phyloP scores from a whole-genome alignment of 2,329 filamentous ascomycete species.

The Eutypella sp. region DNA sequence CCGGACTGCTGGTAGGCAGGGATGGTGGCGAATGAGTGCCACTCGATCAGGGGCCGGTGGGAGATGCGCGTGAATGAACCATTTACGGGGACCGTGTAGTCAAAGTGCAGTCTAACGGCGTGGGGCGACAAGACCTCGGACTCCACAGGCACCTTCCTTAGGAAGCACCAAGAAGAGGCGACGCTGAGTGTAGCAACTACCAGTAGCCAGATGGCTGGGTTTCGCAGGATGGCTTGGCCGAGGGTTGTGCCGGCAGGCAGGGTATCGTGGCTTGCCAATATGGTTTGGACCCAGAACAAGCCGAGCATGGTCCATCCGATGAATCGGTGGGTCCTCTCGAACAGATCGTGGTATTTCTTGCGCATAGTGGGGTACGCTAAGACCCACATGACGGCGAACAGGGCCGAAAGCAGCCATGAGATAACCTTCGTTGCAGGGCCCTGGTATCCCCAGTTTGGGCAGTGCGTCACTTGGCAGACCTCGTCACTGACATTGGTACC shows the following conservation, averaged over 20 bases:
- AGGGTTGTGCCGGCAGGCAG: constrained; percentile 21
- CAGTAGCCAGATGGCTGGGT: constrained; percentile 61
- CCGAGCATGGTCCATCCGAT: constrained; percentile 63
- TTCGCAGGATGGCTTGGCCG: constrained; percentile 32
- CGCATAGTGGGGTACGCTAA: constrained; percentile 61
- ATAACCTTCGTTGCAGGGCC: constrained; percentile 42
- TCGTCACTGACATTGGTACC: constrained; percentile 19
- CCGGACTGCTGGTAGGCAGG: constrained; percentile 42
- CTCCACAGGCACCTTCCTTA: constrained; percentile 62
- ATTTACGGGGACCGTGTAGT: constrained; percentile 54
- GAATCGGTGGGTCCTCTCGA: constrained; percentile 68
- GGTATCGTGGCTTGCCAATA: constrained; percentile 48
- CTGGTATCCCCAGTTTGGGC: constrained; percentile 12
- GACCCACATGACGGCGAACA: constrained; percentile 54
- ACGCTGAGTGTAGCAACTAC: constrained; percentile 59
- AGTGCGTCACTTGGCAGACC: constrained; percentile 5
- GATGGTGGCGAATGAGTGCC: constrained; percentile 73
- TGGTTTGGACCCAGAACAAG: constrained; percentile 60
- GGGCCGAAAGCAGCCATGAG: constrained; percentile 50
- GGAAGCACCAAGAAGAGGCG: constrained; percentile 66
- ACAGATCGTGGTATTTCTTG: constrained; percentile 45
- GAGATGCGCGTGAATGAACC: constrained; percentile 57
- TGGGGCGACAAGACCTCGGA: constrained; percentile 66
- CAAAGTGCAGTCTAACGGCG: constrained; percentile 66
- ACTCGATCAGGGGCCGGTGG: constrained; percentile 60